Base-by-base conservation (phyloP, 2,329 filamentous ascomycete genomes). In the Talaromyces rugulosus region DNA sequence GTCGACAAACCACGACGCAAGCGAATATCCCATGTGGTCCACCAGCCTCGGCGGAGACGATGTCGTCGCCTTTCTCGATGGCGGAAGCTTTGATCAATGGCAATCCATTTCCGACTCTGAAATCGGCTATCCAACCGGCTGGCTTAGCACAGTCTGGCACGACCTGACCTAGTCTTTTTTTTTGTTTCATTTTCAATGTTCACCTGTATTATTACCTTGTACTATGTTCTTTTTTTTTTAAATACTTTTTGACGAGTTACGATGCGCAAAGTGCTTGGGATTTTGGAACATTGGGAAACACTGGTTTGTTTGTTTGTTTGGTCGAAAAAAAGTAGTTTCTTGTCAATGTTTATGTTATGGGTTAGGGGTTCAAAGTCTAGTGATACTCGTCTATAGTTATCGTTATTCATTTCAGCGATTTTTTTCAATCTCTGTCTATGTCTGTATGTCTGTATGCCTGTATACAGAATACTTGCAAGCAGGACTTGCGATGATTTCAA, bases 21-120 rank as follows among this genome's bases (percentile, higher is more conserved):
- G 36, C 14, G 44, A 59, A 31, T 56, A 59, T n/a, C 27, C 56
- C 9, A 36, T 74, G 5, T 68, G 69, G 61, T 71, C 74, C 1
- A 72, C 71, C 2, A 75, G 73, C 55, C 68, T 77, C 8, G 69
- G 73, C 11, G 75, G 75, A 5, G 75, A 77, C 40, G 75, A 77
- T 31, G 57, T 77, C 8, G 56, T 76, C 36, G 72, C 72, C 1
- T 76, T 77, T 62, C 62, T 77, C 2, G 73, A 76, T 33, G 75
- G 74, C 16, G 67, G 70, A 53, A 73, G 75, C 33, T 73, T 67
- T 65, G 66, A 70, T 11, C 71, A 73, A 50, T 62, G 70, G 9
- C 66, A 70, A 5, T 59, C 65, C 12, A 67, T 67, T n/a, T 64
- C 67, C 28, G 68, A 70, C 6, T 72, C 70, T 1, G 74, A 74